A percentile compares a stretch with the other conserved stretches of the same genome.
Evolutionary conservation across 306 rosid species (phyloP).

Genomic region (Hippophae tibetana): DNA sequence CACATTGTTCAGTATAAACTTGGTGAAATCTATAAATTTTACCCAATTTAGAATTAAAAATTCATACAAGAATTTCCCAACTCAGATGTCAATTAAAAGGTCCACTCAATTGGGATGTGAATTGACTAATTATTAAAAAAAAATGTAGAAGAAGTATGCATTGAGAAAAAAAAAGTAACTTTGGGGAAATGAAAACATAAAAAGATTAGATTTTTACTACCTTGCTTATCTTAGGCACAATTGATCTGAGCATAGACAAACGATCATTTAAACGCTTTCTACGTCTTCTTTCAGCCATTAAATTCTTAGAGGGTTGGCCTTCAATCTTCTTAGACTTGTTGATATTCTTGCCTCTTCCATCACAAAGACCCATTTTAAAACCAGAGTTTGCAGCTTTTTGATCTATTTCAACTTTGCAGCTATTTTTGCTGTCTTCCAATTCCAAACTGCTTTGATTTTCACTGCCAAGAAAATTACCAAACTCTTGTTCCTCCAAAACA

Average conservation of each 20-base stretch:
- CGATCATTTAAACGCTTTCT: conserved; percentile 77
- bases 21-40: conserved; percentile 2
- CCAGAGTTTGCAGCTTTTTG: conserved; percentile 23
- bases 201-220: conserved; percentile 16
- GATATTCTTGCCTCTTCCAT: conserved; percentile 25
- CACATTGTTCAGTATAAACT: conserved; percentile 7
- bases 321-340: conserved; percentile 44
- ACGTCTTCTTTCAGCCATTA: conserved; percentile 88
- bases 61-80: too few relatives aligned
- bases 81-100: too few relatives aligned
- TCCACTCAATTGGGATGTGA: too few relatives aligned
- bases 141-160: conserved; percentile 5
- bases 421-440: conserved; percentile 16
- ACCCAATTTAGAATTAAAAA: not conserved
- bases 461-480: conserved; percentile 38
- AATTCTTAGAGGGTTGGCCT: conserved; percentile 89
- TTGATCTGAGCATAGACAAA: conserved; percentile 85
- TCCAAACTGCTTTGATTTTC: conserved; percentile 36
- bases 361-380: conserved; percentile 56
- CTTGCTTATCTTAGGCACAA: conserved; percentile 93
- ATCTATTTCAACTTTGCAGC: conserved; percentile 65
- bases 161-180: not conserved
- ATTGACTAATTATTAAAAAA: too few relatives aligned
- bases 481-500: conserved; percentile 52
- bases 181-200: not conserved